Evolutionary conservation across 1,284 basidiomycete species (phyloP).

Genomic region (Inonotus obliquus): DNA sequence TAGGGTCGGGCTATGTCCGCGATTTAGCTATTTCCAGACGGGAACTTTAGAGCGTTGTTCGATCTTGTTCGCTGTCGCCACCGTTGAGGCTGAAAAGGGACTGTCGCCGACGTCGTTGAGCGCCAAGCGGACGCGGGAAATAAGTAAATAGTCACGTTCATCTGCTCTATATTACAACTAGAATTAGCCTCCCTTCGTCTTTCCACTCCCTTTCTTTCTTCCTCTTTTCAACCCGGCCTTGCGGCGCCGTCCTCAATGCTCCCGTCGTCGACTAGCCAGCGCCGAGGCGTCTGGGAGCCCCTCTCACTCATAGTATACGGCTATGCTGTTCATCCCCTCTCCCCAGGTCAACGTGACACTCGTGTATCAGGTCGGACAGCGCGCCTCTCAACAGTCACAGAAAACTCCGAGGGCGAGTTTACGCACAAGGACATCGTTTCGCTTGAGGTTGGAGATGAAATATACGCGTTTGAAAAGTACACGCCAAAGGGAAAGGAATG

Average conservation of each 20-base stretch:
- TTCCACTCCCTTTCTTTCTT: neutral
- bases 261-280: conserved; percentile 20
- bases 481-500: conserved; percentile 66
- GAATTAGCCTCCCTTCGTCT: neutral
- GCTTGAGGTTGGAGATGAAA: conserved; percentile 89
- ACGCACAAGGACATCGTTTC: conserved; percentile 73
- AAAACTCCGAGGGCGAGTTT: conserved; percentile 61
- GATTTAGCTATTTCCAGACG: neutral
- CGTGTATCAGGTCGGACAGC: conserved; percentile 51
- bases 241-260: conserved; percentile 8
- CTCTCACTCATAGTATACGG: conserved; percentile 78
- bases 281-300: conserved; percentile 67
- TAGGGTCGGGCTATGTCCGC: neutral
- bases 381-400: conserved; percentile 65
- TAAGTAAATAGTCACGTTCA: neutral
- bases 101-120: neutral
- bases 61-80: neutral
- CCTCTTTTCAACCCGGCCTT: neutral
- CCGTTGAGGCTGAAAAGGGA: neutral
- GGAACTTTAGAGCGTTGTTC: neutral
- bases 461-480: conserved; percentile 94
- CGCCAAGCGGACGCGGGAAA: neutral
- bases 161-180: neutral
- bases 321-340: conserved; percentile 75
- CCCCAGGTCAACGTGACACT: conserved; percentile 68